These are phyloP conservation scores for Casuarina glauca DNA, from an alignment of 306 rosid species.

Conservation along the genomic window DNA sequence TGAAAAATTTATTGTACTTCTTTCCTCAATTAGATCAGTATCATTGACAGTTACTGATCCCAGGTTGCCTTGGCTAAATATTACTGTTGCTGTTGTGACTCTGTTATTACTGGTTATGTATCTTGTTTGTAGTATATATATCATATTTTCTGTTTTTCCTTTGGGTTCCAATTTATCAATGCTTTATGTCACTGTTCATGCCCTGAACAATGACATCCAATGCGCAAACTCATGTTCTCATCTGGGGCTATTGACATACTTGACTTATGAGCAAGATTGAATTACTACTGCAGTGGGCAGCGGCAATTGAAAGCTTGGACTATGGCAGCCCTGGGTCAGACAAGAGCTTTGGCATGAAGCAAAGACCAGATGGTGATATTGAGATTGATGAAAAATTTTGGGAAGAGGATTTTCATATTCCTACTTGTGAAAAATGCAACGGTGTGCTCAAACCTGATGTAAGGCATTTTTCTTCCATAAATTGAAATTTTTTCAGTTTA, in stretches of 20 bases:
- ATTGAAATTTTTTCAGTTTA: conserved; percentile 9
- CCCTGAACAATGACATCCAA: conserved; percentile 5
- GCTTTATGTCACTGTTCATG: conserved; percentile 14
- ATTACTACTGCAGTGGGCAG: conserved; percentile 74
- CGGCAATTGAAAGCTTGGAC: conserved; percentile 78
- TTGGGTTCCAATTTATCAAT: conserved; percentile 4
- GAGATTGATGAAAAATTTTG: conserved; percentile 92
- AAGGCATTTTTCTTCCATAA: conserved; percentile 34
- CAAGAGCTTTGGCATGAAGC: conserved; percentile 93
- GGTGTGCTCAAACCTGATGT: conserved; percentile 96
- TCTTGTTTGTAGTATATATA: not conserved
- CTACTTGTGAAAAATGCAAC: conserved; percentile 76
- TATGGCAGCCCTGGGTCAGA: conserved; percentile 72
- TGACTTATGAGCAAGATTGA: conserved; percentile 7
- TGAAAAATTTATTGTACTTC: no score
- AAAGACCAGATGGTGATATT: conserved; percentile 96
- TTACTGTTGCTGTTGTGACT: no score
- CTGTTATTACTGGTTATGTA: not conserved
- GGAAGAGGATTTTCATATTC: conserved; percentile 87
- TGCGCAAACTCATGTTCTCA: conserved; percentile 2
- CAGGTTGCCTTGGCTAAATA: not conserved
- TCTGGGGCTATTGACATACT: conserved; percentile 12
- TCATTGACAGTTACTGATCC: not conserved
- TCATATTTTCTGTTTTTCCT: not conserved
- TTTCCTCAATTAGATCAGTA: no score